Percentiles rank a stretch among this genome's conserved stretches.
Evolutionary conservation across 2,329 filamentous ascomycete species (phyloP).

Genomic region (Monilinia polystroma): DNA sequence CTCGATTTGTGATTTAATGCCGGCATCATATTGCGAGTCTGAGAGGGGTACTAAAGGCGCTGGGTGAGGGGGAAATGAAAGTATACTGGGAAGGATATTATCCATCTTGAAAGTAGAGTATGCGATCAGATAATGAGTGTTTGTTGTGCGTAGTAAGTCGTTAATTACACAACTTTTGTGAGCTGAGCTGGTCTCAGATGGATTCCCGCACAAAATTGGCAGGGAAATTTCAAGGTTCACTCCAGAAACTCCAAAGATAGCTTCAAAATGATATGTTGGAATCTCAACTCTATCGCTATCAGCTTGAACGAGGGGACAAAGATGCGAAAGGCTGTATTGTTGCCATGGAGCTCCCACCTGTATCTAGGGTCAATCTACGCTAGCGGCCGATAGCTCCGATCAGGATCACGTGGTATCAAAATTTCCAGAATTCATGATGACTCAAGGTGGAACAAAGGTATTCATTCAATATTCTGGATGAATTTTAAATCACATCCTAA

Average conservation of each 20-base stretch:
- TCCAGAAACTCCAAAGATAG: neutral
- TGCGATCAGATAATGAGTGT: constrained; percentile 10
- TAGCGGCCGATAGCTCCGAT: constrained; percentile 4
- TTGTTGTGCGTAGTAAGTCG: neutral
- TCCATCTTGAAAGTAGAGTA: constrained; percentile 34
- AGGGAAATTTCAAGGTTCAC: neutral
- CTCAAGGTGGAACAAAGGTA: constrained; percentile 2
- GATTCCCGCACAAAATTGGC: neutral
- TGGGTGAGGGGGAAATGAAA: constrained; percentile 44
- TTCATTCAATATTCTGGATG: neutral
- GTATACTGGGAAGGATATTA: constrained; percentile 42
- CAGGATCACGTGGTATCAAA: neutral
- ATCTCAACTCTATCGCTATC: neutral
- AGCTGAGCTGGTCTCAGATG: neutral
- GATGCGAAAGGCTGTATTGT: constrained; percentile 15
- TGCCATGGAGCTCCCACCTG: constrained; percentile 18
- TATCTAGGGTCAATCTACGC: neutral
- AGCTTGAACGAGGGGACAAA: constrained; percentile 1
- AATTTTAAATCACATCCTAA: neutral
- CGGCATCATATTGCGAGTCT: constrained; percentile 46
- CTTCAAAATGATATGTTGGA: neutral
- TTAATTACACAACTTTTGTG: neutral
- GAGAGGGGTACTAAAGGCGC: constrained; percentile 39
- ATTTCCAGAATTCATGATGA: constrained; percentile 9
- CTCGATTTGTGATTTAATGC: constrained; percentile 43